phyloP scores from a whole-genome alignment of 1,284 basidiomycete genomes.

The Irpex rosettiformis region DNA sequence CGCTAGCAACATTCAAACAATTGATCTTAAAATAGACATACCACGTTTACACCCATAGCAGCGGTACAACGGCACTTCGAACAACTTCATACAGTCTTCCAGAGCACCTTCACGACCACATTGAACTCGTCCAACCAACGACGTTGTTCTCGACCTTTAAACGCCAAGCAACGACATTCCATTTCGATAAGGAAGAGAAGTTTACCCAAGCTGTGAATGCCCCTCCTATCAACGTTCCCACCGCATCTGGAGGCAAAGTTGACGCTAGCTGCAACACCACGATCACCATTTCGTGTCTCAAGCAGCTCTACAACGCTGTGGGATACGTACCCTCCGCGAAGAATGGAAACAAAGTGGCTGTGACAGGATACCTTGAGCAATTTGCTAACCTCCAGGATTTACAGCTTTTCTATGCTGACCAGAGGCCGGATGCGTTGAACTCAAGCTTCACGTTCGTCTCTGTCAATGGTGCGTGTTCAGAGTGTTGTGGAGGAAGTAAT shows the following conservation, averaged over 20 bases:
- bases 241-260: conserved; percentile 37
- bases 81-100: conserved; percentile 74
- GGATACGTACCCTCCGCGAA: conserved; percentile 44
- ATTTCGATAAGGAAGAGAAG: conserved; percentile 22
- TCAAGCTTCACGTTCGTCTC: conserved; percentile 43
- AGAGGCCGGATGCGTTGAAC: conserved; percentile 28
- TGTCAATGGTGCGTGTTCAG: conserved; percentile 25
- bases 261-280: conserved; percentile 48
- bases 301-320: conserved; percentile 51
- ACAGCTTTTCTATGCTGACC: conserved; percentile 32
- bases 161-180: conserved; percentile 33
- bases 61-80: conserved; percentile 53
- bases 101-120: conserved; percentile 51
- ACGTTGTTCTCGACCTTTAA: conserved; percentile 59
- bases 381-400: conserved; percentile 54
- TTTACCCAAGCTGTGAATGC: conserved; percentile 23
- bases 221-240: conserved; percentile 25
- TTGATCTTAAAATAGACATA: conserved; percentile 45
- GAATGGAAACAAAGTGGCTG: conserved; percentile 48
- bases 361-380: conserved; percentile 57
- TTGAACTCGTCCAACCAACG: conserved; percentile 74
- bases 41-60: conserved; percentile 53
- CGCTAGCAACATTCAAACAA: not conserved
- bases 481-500: not conserved
- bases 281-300: conserved; percentile 56